Base-by-base conservation (phyloP, 306 rosid genomes). In the Luffa acutangula region DNA sequence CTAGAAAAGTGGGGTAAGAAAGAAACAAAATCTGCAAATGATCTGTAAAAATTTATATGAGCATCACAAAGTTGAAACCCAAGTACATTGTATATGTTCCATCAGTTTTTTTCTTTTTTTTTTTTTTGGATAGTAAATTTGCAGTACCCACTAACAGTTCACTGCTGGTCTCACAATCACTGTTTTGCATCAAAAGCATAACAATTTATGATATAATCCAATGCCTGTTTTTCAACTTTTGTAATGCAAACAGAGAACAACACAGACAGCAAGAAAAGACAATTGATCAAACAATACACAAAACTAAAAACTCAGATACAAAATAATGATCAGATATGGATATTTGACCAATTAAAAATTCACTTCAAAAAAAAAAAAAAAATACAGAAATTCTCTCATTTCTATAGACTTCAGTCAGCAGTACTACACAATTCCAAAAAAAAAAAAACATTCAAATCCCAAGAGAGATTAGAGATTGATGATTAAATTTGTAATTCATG, bases 101-200 rank as follows among this genome's bases (percentile, higher is more conserved):
- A 71, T 71, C 58, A 71, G 18, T n/a, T n/a, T 65, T 15, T 4
- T 60, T 62, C n/a, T n/a, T 56, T 56, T 10, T 20, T n/a, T 54
- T 9, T 11, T 60, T 31, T 25, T 25, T 25, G 31, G 3, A 66
- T 17, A 8, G 77, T 71, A 48, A 71, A 71, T 13, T 71, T 46
- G 57, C 77, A 71, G 77, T 73, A 51, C 78, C 78, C 78, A 49
- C 78, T 49, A 73, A 49, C 78, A 73, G 60, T 14, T 48, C 45
- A 73, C 37, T 46, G 57, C 57, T 51, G 60, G 45, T 49, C 78
- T 31, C 78, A 75, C 59, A 1, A 18, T 9, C 64, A 75, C 64
- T 75, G 64, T 75, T 75, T 75, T 52, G 64, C 63, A 75, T 75
- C 78, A 75, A 75, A 75, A 75, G 78, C 49, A 75, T 34, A 51